These are phyloP conservation scores for Silene conica DNA, from an alignment of 148 eudicot species.

Conservation along the genomic window DNA sequence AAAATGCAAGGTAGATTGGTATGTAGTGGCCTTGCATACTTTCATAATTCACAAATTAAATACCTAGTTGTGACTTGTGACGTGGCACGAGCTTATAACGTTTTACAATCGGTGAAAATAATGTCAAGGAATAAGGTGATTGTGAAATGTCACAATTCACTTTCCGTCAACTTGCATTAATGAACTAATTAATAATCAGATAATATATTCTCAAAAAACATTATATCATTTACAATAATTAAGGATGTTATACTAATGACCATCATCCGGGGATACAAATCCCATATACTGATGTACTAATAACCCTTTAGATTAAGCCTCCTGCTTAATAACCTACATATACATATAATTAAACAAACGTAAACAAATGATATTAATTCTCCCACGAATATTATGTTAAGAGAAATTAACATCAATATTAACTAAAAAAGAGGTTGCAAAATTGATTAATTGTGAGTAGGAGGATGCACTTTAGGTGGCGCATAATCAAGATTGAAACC, in stretches of 20 bases:
- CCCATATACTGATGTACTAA: not conserved
- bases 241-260: not conserved
- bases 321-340: not conserved
- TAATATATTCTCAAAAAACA: not conserved
- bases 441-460: not conserved
- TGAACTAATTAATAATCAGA: too few relatives aligned
- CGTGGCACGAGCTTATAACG: too few relatives aligned
- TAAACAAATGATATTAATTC: not conserved
- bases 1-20: too few relatives aligned
- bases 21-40: too few relatives aligned
- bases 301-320: not conserved
- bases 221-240: not conserved
- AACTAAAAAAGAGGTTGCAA: not conserved
- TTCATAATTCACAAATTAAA: too few relatives aligned
- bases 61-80: too few relatives aligned
- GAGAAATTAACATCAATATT: not conserved
- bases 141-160: too few relatives aligned
- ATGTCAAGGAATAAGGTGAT: too few relatives aligned
- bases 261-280: not conserved
- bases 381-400: not conserved
- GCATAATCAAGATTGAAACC: constrained; percentile 6
- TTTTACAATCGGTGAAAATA: too few relatives aligned
- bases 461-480: constrained; percentile 7
- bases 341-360: not conserved
- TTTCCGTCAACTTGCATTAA: too few relatives aligned